Evolutionary conservation across 148 eudicot species (phyloP).

Genomic region (Chenopodium suecicum): DNA sequence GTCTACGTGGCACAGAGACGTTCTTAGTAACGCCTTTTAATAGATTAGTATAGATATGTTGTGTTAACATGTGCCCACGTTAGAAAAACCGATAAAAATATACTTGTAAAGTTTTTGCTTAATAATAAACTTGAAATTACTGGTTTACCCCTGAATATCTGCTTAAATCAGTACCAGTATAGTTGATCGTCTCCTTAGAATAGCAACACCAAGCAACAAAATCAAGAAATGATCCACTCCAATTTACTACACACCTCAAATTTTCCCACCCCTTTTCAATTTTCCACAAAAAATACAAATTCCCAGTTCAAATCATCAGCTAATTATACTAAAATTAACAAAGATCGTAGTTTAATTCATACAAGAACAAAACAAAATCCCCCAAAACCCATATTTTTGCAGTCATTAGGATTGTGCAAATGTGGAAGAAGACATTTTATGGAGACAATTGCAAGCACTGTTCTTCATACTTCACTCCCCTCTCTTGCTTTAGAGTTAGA

Average conservation of each 20-base stretch:
- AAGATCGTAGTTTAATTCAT: neutral
- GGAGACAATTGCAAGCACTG: slow-evolving; percentile 24
- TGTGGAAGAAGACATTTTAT: slow-evolving; percentile 57
- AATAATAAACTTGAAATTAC: too few species aligned
- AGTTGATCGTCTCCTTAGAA: neutral
- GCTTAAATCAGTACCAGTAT: too few species aligned
- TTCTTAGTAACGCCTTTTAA: too few species aligned
- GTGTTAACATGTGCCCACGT: too few species aligned
- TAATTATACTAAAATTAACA: neutral
- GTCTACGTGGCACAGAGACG: too few species aligned
- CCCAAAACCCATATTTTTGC: neutral
- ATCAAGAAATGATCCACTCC: slow-evolving; percentile 18
- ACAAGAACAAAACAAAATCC: neutral
- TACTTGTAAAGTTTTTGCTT: too few species aligned
- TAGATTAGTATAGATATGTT: too few species aligned
- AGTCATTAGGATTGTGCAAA: slow-evolving; percentile 28
- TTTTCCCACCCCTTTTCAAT: slow-evolving; percentile 10
- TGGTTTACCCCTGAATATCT: too few species aligned
- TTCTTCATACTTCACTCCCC: slow-evolving; percentile 23
- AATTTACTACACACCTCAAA: slow-evolving; percentile 12
- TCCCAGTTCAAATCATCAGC: neutral
- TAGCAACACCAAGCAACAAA: neutral
- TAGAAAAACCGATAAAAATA: too few species aligned
- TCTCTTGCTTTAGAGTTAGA: slow-evolving; percentile 27
- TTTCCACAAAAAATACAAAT: neutral